A percentile compares a stretch with the other conserved stretches of the same genome.
Evolutionary conservation across 371 early-diverging fungal species (phyloP).

Genomic region (Apophysomyces elegans): DNA sequence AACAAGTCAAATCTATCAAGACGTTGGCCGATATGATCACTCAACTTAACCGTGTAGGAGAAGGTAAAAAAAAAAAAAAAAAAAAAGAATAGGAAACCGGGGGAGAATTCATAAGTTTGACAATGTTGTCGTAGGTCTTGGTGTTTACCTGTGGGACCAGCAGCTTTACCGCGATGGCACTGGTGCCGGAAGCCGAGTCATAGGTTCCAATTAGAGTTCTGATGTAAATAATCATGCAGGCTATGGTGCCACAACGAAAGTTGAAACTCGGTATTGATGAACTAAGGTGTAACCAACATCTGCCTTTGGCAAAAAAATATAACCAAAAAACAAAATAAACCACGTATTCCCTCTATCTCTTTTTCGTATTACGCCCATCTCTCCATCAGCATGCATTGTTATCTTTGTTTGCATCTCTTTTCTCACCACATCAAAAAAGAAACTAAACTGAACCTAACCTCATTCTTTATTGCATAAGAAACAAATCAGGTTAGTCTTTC

Average conservation of each 20-base stretch:
- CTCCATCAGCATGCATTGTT: background rate
- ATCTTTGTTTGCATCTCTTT: background rate
- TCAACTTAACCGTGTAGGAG: constrained; percentile 67
- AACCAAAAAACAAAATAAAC: background rate
- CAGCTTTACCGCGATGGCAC: constrained; percentile 55
- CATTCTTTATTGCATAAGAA: no score
- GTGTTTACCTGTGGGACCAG: constrained; percentile 72
- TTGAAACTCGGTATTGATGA: constrained; percentile 10
- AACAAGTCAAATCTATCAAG: constrained; percentile 75
- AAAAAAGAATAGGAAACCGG: background rate
- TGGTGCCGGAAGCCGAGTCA: constrained; percentile 51
- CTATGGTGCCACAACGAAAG: constrained; percentile 4
- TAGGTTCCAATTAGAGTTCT: constrained; percentile 18
- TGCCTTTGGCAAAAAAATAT: background rate
- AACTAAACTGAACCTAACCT: no score
- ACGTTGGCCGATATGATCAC: constrained; percentile 68
- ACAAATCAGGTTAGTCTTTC: no score
- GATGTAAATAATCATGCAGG: constrained; percentile 7
- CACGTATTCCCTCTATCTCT: background rate
- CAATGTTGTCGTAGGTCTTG: constrained; percentile 20
- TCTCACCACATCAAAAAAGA: no score
- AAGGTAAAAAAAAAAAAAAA: constrained; percentile 26
- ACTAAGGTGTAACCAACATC: constrained; percentile 1
- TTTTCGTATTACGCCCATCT: background rate
- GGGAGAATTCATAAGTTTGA: background rate